Evolutionary conservation across 306 rosid genomes (phyloP).

Genomic region (Glycyrrhiza uralensis): DNA sequence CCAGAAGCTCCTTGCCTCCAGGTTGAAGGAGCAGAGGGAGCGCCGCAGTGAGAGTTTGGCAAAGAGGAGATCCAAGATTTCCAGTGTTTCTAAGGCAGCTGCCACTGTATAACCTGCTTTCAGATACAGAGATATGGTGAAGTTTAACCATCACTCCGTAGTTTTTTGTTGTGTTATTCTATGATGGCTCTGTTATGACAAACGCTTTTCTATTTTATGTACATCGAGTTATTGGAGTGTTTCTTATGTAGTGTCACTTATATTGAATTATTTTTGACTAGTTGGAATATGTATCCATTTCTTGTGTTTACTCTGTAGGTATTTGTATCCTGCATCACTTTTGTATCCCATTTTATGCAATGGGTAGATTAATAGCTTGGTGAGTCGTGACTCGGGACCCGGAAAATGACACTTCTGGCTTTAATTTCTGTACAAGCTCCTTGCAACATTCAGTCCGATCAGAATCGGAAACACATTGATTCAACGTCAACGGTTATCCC

Average conservation of each 20-base stretch:
- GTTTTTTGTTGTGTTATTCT: background rate
- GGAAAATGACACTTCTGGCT: too few species aligned
- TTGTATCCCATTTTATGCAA: too few species aligned
- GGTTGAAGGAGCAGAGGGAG: constrained; percentile 45
- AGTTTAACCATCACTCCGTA: background rate
- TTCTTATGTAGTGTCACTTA: background rate
- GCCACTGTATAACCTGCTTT: background rate
- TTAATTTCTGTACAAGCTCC: too few species aligned
- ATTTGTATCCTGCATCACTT: too few species aligned
- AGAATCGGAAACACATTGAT: too few species aligned
- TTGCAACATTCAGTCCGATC: too few species aligned
- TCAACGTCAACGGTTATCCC: too few species aligned
- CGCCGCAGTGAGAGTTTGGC: constrained; percentile 43
- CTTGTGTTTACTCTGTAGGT: too few species aligned
- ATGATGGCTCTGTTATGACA: background rate
- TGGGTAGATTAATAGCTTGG: too few species aligned
- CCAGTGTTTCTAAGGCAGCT: constrained; percentile 30
- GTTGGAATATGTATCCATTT: background rate
- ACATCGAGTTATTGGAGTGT: background rate
- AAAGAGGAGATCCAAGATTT: constrained; percentile 36
- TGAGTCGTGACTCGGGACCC: too few species aligned
- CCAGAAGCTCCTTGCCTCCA: constrained; percentile 44
- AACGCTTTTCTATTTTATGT: background rate
- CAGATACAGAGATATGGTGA: constrained; percentile 1
- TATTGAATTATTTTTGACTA: background rate